phyloP scores from a whole-genome alignment of 108 stramenopile species.

The Discostella stelligeroides region DNA sequence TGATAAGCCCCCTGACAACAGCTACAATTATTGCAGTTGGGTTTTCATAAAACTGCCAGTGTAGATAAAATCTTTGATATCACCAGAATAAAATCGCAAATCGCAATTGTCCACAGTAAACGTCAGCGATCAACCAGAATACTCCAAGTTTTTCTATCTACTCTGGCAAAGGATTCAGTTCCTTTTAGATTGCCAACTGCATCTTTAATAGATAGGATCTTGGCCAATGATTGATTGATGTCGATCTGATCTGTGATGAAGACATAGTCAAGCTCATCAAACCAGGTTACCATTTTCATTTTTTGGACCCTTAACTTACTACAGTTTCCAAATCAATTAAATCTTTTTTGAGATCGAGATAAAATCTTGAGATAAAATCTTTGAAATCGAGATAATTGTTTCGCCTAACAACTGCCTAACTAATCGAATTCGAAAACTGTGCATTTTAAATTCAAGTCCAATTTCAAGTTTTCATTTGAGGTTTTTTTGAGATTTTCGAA shows the following conservation, averaged over 20 bases:
- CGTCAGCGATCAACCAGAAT: slow-evolving; percentile 48
- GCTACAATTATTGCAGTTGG: slow-evolving; percentile 43
- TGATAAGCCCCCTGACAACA: slow-evolving; percentile 15
- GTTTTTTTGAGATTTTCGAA: no score
- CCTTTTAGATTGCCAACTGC: no score
- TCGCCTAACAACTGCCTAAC: no score
- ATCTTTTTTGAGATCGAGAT: no score
- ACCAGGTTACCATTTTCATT: slow-evolving; percentile 51
- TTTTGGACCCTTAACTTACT: slow-evolving; percentile 27
- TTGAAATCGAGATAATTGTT: no score
- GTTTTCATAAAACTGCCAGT: slow-evolving; percentile 51
- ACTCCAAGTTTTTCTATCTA: slow-evolving; percentile 54
- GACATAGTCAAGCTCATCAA: slow-evolving; percentile 52
- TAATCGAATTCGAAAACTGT: no score
- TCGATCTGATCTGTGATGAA: slow-evolving; percentile 46
- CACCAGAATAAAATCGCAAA: slow-evolving; percentile 50
- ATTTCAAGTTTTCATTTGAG: no score
- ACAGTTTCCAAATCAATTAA: no score
- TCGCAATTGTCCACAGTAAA: slow-evolving; percentile 57
- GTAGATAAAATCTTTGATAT: slow-evolving; percentile 52
- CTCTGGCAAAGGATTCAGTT: slow-evolving; percentile 15
- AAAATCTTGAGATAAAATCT: no score
- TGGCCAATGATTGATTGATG: slow-evolving; percentile 49
- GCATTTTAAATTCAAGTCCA: no score
- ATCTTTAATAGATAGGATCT: slow-evolving; percentile 38